These are phyloP conservation scores for Volvariella surrecta DNA, from an alignment of 1,284 basidiomycete species.

Conservation along the genomic window DNA sequence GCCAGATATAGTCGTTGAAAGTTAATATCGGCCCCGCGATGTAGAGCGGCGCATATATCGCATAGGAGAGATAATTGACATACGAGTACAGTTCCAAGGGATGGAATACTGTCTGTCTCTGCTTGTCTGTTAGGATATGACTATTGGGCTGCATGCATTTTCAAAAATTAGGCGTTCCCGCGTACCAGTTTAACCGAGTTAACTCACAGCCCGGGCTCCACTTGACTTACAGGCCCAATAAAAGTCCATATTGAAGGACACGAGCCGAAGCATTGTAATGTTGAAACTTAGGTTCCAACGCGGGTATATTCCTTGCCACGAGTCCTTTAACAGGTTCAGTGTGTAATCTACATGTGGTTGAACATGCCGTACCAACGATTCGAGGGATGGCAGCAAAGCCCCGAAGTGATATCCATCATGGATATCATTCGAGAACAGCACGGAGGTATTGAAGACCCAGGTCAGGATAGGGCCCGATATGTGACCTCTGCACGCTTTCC, in stretches of 20 bases:
- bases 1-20: slow-evolving; percentile 92
- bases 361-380: slow-evolving; percentile 23
- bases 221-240: slow-evolving; percentile 64
- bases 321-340: slow-evolving; percentile 53
- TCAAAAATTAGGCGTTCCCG: slow-evolving; percentile 5
- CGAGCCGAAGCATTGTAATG: slow-evolving; percentile 90
- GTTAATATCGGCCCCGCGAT: slow-evolving; percentile 96
- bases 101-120: slow-evolving; percentile 37
- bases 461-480: slow-evolving; percentile 43
- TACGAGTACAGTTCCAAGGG: slow-evolving; percentile 53
- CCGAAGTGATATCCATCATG: slow-evolving; percentile 73
- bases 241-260: slow-evolving; percentile 91
- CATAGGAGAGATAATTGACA: slow-evolving; percentile 48
- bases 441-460: slow-evolving; percentile 70
- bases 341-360: too few relatives aligned
- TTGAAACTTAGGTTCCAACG: slow-evolving; percentile 96
- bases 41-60: slow-evolving; percentile 88
- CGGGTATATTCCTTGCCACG: slow-evolving; percentile 62
- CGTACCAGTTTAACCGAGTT: background rate
- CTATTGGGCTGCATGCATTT: slow-evolving; percentile 17
- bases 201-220: slow-evolving; percentile 35
- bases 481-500: slow-evolving; percentile 35
- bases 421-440: slow-evolving; percentile 77
- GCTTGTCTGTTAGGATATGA: slow-evolving; percentile 40
- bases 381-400: slow-evolving; percentile 46